These are phyloP conservation scores for Ophiognomonia clavigignenti-juglandacearum DNA, from an alignment of 2,329 filamentous ascomycete genomes.

Conservation along the genomic window DNA sequence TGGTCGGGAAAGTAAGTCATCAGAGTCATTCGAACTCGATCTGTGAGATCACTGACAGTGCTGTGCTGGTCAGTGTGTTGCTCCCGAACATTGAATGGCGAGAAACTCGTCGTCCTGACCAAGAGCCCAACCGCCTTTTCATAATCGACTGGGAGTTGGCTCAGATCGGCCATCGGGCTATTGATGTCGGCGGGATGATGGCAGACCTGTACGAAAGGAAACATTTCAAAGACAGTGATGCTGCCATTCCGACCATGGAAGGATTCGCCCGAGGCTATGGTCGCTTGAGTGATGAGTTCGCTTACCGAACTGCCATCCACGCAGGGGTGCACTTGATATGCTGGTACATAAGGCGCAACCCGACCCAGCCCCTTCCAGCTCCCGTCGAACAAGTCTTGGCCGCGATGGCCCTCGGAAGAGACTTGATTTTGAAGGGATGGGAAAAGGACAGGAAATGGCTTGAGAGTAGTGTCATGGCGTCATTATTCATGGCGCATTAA, in stretches of 20 bases:
- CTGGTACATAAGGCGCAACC: conserved; percentile 20
- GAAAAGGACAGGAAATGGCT: conserved; percentile 17
- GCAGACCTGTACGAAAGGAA: conserved; percentile 35
- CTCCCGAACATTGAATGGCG: background rate
- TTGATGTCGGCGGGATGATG: conserved; percentile 37
- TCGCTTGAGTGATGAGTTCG: conserved; percentile 28
- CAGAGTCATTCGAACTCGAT: too few species aligned
- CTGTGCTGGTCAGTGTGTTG: background rate
- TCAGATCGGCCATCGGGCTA: conserved; percentile 31
- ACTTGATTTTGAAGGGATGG: conserved; percentile 19
- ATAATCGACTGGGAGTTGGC: conserved; percentile 39
- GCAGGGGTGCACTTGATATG: conserved; percentile 34
- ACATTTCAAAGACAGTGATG: conserved; percentile 28
- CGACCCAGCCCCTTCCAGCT: background rate
- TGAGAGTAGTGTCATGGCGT: conserved; percentile 11
- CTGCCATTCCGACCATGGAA: conserved; percentile 26
- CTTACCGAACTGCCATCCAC: conserved; percentile 34
- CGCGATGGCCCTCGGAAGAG: conserved; percentile 14
- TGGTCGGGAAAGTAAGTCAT: conserved; percentile 36
- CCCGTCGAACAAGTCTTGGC: conserved; percentile 7
- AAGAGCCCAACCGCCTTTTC: conserved; percentile 23
- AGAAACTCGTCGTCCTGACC: too few species aligned
- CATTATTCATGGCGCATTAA: too few species aligned
- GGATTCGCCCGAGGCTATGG: conserved; percentile 33
- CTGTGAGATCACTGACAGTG: background rate